Base-by-base conservation (phyloP, 2,329 filamentous ascomycete species). In the Trichoderma harzianum region DNA sequence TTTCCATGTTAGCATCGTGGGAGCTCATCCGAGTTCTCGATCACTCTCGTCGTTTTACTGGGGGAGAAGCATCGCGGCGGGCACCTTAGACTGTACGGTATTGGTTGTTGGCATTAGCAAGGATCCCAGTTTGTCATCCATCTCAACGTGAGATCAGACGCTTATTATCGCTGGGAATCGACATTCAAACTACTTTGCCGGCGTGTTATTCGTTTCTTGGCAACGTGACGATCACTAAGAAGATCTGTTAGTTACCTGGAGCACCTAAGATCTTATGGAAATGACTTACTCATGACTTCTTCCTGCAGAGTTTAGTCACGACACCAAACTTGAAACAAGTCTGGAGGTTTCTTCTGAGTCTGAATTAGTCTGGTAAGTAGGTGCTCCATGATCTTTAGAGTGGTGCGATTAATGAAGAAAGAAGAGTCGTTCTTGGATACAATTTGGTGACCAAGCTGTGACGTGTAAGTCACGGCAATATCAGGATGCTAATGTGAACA, bases 211-310 rank as follows among this genome's bases (percentile, higher is more conserved):
- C 78, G 78, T 85, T 82, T 84, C 34, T 78, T 85, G 0, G 85
- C 84, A 1, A 83, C 86, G 0, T 80, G 84, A 3, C 83, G 86
- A 73, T 83, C 82, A 0, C 84, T 84, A 0, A 77, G 78, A 2
- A 77, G 78, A 3, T 86, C 85, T 64, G 80, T 82, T 3, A 80
- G 80, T 0, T 82, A 80, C 66, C 47, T 18, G 18, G 39, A 78
- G 73, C 4, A 82, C 82, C 30, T 71, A 76, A 3, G 77, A 79
- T 0, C 80, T 78, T 0, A 76, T 81, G 3, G 77, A 79, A 1
- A 75, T 82, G 0, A 53, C 47, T 53, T 53, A 76, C 83, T 1
- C 75, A 77, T 14, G 77, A 76, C 0, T 77, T 82, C 24, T 82
- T 80, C 0, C 75, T 77, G 0, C 74, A 81, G 30, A 81, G 78